Percentiles rank a stretch among this genome's conserved stretches.
phyloP scores from a whole-genome alignment of 1,284 basidiomycete species.

The Ustilago vetiveriae region DNA sequence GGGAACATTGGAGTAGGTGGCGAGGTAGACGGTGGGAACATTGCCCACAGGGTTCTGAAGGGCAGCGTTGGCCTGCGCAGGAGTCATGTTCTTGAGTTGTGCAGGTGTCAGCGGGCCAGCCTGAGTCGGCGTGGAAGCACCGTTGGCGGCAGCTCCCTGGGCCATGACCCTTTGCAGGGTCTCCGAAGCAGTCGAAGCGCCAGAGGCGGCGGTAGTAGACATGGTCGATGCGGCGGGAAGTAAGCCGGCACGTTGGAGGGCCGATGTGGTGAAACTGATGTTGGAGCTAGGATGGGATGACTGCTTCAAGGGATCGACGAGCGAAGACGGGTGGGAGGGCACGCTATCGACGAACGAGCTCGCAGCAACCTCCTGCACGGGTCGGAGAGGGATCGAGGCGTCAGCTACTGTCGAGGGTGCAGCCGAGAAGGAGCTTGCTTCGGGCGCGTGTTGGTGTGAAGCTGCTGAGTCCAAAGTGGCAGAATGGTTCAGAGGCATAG shows the following conservation, averaged over 20 bases:
- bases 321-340: slow-evolving; percentile 3
- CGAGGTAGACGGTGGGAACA: slow-evolving; percentile 63
- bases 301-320: slow-evolving; percentile 11
- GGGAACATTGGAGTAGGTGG: slow-evolving; percentile 69
- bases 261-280: slow-evolving; percentile 35
- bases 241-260: slow-evolving; percentile 37
- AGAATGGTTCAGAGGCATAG: slow-evolving; percentile 28
- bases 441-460: slow-evolving; percentile 17
- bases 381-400: slow-evolving; percentile 21
- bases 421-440: slow-evolving; percentile 10
- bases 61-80: slow-evolving; percentile 47
- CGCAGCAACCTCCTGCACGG: slow-evolving; percentile 45
- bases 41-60: slow-evolving; percentile 43
- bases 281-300: slow-evolving; percentile 8
- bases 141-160: slow-evolving; percentile 30
- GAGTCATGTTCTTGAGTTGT: slow-evolving; percentile 48
- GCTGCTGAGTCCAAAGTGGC: slow-evolving; percentile 7
- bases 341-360: slow-evolving; percentile 18
- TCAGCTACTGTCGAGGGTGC: slow-evolving; percentile 1
- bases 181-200: slow-evolving; percentile 38
- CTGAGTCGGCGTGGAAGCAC: slow-evolving; percentile 20
- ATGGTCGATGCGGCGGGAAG: slow-evolving; percentile 15
- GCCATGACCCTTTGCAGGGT: slow-evolving; percentile 43
- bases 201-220: slow-evolving; percentile 15
- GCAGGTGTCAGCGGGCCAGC: slow-evolving; percentile 38